Evolutionary conservation across 495 filamentous ascomycete species (phyloP), one percentile per base, ranked within the genome.

Genomic region (Viridothelium virens): DNA sequence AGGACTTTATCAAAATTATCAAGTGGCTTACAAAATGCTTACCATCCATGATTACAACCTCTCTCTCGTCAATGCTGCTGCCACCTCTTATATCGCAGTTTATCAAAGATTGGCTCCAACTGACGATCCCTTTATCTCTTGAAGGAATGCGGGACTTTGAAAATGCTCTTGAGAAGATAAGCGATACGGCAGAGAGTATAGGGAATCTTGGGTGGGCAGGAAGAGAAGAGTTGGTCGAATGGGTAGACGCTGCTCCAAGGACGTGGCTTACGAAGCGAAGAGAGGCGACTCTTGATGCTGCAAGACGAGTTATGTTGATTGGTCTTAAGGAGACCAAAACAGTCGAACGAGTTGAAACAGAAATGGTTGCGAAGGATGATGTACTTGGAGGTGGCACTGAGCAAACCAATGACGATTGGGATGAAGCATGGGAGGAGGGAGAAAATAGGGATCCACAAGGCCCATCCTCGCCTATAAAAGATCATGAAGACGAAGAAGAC

Each of bases 191-290:
- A 44, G 75, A 78, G 9, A 80, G 75, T 2, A 75, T 97, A 12
- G 83, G 86, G 56, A 75, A 76, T 0, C 77, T 89, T 12, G 80
- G 83, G 0, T 91, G 90, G 85, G 81, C 82, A 36, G 89, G 89
- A 25, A 82, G 88, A 33, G 82, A 85, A 65, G 83, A 86, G 25
- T 75, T 97, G 64, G 79, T 85, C 10, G 87, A 90, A 48, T 98
- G 94, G 94, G 85, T 88, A 0, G 85, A 88, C 38, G 85, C 86
- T 61, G 89, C 88, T 6, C 88, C 93, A 4, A 83, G 84, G 33
- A 82, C 91, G 12, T 98, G 94, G 94, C 80, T 97, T 31, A 83
- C 85, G n/a, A 92, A 89, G 73, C 86, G 90, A 66, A 87, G 87
- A 65, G 91, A 94, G 69, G 82, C 82, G 48, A 86, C 89, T 2